Evolutionary conservation across 2,329 filamentous ascomycete species (phyloP).

Genomic region (Pestalotiopsis sp.): DNA sequence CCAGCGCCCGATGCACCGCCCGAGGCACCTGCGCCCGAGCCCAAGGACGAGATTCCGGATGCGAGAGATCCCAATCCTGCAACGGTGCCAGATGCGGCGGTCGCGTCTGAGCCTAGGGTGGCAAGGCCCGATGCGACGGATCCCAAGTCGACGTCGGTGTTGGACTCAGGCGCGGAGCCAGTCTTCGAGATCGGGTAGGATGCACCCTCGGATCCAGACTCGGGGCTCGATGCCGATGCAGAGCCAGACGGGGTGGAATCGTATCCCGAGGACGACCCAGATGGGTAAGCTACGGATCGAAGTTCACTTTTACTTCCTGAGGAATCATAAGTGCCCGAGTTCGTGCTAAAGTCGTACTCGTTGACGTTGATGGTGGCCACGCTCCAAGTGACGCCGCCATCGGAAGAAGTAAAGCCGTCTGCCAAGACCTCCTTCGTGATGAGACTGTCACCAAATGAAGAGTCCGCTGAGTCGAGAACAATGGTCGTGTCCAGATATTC

Average conservation of each 20-base stretch:
- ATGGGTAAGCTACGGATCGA: not conserved
- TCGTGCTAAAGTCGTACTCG: not conserved
- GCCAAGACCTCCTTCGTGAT: not conserved
- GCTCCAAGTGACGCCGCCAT: not conserved
- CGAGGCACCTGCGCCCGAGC: too few relatives aligned
- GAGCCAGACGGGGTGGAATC: not conserved
- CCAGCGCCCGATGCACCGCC: too few relatives aligned
- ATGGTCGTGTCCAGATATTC: not conserved
- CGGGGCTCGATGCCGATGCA: not conserved
- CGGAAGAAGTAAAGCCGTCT: not conserved
- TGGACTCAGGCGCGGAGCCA: not conserved
- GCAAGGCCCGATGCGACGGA: not conserved
- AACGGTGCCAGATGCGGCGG: not conserved
- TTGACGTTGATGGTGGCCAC: not conserved
- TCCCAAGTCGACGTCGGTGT: not conserved
- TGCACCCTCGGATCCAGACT: not conserved
- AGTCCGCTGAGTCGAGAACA: not conserved
- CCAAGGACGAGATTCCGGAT: not conserved
- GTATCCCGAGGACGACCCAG: not conserved
- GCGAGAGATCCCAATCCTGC: not conserved
- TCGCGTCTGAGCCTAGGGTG: not conserved
- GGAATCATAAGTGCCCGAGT: not conserved
- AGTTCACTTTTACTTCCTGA: not conserved
- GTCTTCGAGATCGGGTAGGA: not conserved
- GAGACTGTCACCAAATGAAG: not conserved